Base-by-base conservation (phyloP, 2,329 filamentous ascomycete genomes). In the Talaromyces sp. region DNA sequence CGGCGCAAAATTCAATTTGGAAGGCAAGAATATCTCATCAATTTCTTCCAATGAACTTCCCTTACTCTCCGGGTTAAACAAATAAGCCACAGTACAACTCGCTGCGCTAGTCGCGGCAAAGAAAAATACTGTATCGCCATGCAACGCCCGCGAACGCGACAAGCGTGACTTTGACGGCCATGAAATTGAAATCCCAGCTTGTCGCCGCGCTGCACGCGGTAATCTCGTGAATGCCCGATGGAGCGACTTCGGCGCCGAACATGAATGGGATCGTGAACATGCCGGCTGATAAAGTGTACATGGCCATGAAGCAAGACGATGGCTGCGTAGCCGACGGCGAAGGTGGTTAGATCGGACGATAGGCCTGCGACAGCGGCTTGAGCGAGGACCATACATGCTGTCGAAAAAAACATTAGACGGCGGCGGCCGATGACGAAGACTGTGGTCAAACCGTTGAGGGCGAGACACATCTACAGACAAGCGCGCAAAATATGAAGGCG, bases 71-170 rank as follows among this genome's bases (percentile, higher is more conserved):
- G 71, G 71, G 27, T 70, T 73, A 3, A 77, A 77, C 64, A 83
- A 73, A 69, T 71, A 83, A 64, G 80, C 78, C 50, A 82, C 79
- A 4, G 78, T 67, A 0, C 79, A 78, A 13, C 74, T 81, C 5
- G 71, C 73, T 19, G 82, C 68, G 65, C 81, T 83, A 57, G 84
- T 72, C 10, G 72, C 68, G 0, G 81, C 80, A 66, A 83, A 84
- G 33, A 83, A 73, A 41, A 39, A 84, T 78, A 70, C 82, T 84
- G 15, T 83, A 76, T 66, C 81, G 81, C 75, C 81, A 86, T 33
- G 78, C 79, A 72, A 87, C 87, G 71, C 86, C 86, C 56, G 79
- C 75, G 75, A 87, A 85, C 0, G 80, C 84, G 83, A 84, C 4
- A 31, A 31, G 27, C 27, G 27, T 31, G 27, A 31, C 27, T 31